phyloP scores from a whole-genome alignment of 331 rosid genomes.

The Quercus tomentella region DNA sequence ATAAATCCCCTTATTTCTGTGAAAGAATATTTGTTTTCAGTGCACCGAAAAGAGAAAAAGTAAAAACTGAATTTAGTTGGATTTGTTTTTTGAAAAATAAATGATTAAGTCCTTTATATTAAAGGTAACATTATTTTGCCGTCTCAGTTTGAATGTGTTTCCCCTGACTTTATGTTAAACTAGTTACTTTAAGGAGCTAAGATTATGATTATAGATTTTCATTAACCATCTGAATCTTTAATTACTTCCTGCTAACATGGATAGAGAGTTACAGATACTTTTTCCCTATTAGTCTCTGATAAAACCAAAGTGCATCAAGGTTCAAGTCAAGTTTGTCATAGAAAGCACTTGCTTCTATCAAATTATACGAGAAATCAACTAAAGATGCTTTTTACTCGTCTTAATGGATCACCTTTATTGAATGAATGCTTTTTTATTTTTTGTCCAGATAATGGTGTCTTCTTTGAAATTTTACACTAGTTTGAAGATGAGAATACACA shows the following conservation, averaged over 20 bases:
- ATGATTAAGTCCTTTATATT: not conserved
- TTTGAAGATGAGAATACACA: not conserved
- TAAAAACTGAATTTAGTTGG: not conserved
- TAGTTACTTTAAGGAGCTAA: not conserved
- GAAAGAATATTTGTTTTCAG: not conserved
- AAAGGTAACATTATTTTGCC: not conserved
- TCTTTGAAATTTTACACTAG: not conserved
- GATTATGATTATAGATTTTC: not conserved
- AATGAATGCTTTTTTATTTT: not conserved
- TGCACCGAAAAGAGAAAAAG: not conserved
- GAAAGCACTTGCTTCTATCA: not conserved
- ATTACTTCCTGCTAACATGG: not conserved
- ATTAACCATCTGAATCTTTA: not conserved
- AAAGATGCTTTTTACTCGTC: not conserved
- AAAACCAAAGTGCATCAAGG: not conserved
- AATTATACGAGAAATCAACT: not conserved
- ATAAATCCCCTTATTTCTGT: not conserved
- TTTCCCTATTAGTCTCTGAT: not conserved
- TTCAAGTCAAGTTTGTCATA: not conserved
- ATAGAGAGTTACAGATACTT: not conserved
- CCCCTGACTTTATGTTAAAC: not conserved
- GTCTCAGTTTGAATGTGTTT: not conserved
- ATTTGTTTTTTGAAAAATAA: not conserved
- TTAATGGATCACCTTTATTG: not conserved
- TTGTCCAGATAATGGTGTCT: not conserved